These are phyloP conservation scores for Eimeria praecox DNA, from an alignment of 169 alveolate genomes.

Conservation along the genomic window DNA sequence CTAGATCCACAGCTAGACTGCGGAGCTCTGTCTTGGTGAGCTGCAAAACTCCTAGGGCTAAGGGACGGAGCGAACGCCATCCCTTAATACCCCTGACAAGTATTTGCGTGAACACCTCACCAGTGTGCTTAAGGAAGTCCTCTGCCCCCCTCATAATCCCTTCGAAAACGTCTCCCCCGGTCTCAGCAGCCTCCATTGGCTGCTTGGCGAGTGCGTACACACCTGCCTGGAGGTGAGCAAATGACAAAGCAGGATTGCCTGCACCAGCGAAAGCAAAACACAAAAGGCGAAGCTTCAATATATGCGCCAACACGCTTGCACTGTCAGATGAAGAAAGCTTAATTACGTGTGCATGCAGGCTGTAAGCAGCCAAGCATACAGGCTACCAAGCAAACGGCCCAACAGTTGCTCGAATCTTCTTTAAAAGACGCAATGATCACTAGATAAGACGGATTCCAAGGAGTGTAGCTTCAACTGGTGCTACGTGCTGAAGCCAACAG, in stretches of 20 bases:
- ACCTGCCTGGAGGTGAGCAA: constrained; percentile 83
- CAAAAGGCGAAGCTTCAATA: not conserved
- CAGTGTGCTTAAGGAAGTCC: constrained; percentile 86
- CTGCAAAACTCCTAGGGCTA: not conserved
- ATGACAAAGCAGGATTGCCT: constrained; percentile 83
- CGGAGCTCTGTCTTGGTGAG: not conserved
- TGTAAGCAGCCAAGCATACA: not conserved
- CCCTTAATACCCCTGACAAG: not conserved
- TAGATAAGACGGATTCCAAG: not conserved
- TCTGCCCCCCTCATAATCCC: constrained; percentile 86
- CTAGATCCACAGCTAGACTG: not conserved
- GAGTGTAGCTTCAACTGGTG: not conserved
- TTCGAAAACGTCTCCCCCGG: constrained; percentile 84
- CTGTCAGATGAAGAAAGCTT: not conserved
- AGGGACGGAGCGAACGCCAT: too few relatives aligned
- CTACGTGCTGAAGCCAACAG: not conserved
- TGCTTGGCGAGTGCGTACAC: constrained; percentile 81
- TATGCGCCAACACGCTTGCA: not conserved
- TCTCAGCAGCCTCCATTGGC: constrained; percentile 78
- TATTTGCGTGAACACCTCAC: not conserved
- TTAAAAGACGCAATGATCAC: not conserved
- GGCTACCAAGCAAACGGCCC: not conserved
- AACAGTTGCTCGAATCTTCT: not conserved
- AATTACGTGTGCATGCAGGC: not conserved
- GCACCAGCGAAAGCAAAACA: not conserved